Percentiles rank a stretch among this genome's conserved stretches.
These are phyloP conservation scores for Cyberlindnera subsufficiens DNA, from an alignment of 805 yeast genomes.

Conservation along the genomic window DNA sequence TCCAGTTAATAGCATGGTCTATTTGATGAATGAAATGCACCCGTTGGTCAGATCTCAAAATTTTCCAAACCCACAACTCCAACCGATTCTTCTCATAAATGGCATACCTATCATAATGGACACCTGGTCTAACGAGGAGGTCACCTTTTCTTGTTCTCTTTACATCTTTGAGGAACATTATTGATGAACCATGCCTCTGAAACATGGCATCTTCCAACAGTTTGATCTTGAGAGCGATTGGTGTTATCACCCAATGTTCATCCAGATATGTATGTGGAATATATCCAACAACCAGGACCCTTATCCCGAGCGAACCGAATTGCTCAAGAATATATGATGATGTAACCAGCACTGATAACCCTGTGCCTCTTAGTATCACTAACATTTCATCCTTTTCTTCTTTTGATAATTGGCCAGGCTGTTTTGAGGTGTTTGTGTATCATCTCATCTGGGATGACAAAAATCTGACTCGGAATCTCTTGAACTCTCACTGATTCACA, in stretches of 20 bases:
- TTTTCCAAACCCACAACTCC: neutral
- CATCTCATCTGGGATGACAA: no score
- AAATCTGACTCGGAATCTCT: no score
- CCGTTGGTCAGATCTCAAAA: neutral
- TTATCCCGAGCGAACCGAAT: neutral
- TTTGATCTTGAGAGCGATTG: neutral
- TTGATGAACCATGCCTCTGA: neutral
- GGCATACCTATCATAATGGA: neutral
- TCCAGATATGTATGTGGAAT: neutral
- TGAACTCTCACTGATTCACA: no score
- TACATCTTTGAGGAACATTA: constrained; percentile 1
- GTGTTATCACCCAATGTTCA: neutral
- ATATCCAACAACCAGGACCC: neutral
- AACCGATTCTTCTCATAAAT: neutral
- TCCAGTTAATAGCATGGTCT: neutral
- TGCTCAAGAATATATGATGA: neutral
- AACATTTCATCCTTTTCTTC: constrained; percentile 1
- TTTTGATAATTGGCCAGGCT: no score
- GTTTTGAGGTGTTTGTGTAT: no score
- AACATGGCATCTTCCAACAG: constrained; percentile 1
- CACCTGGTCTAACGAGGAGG: neutral
- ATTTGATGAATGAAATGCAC: neutral
- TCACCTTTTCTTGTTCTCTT: neutral
- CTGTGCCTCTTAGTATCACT: constrained; percentile 5
- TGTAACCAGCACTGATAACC: constrained; percentile 2